Conservation (phyloP, 1,284 basidiomycete genomes). For the Ceratobasidium sp. region DNA sequence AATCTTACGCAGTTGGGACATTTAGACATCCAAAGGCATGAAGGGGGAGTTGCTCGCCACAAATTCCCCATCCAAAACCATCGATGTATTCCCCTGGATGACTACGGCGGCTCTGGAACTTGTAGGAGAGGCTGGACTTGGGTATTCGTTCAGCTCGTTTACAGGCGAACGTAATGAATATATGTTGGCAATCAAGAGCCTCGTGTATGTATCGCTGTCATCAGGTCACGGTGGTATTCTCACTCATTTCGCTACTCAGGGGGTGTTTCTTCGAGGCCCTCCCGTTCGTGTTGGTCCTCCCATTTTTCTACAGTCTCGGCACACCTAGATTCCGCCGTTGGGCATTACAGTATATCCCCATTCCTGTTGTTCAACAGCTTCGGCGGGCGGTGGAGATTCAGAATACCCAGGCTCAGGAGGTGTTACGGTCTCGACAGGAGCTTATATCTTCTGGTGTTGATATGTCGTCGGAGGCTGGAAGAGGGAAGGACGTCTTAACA, state of each 20-base stretch:
- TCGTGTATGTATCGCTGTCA: slow-evolving; percentile 59
- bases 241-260: no score
- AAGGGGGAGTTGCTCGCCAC: slow-evolving; percentile 46
- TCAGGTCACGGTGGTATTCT: slow-evolving; percentile 56
- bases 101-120: slow-evolving; percentile 67
- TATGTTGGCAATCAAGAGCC: slow-evolving; percentile 62
- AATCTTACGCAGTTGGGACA: slow-evolving; percentile 51
- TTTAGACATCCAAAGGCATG: slow-evolving; percentile 6
- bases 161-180: slow-evolving; percentile 64
- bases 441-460: not conserved
- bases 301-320: slow-evolving; percentile 7
- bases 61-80: slow-evolving; percentile 53
- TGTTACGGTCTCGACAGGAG: slow-evolving; percentile 4
- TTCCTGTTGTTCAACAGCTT: not conserved
- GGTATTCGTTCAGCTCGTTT: slow-evolving; percentile 67
- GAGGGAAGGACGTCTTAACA: slow-evolving; percentile 19
- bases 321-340: slow-evolving; percentile 12
- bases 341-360: not conserved
- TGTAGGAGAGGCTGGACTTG: slow-evolving; percentile 65
- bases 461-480: not conserved
- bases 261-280: not conserved
- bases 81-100: slow-evolving; percentile 67
- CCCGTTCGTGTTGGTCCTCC: not conserved
- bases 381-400: slow-evolving; percentile 5
- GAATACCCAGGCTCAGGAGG: slow-evolving; percentile 4